Evolutionary conservation across 495 filamentous ascomycete genomes (phyloP), one percentile per base, ranked within the genome.

Genomic region (Penicillium waksmanii): DNA sequence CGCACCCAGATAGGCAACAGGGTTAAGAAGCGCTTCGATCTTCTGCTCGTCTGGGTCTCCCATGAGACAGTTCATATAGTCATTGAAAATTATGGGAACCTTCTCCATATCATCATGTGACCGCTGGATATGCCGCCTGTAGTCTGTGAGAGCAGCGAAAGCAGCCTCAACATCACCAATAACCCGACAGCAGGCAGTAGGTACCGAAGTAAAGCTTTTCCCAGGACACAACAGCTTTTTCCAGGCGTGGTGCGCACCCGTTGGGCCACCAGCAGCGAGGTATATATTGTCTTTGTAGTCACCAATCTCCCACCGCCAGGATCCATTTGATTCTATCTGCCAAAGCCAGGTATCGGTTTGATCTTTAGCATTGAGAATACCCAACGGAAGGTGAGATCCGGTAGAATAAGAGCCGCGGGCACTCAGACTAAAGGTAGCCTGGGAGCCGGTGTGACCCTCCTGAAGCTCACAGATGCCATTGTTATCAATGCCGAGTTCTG

Each of bases 51-150:
- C 64, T 8, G 66, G 63, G 36, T 71, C 68, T 13, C 68, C 68
- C 66, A 71, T 68, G 8, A 68, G 61, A 34, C 68, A 71, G 46
- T 71, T 71, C 67, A 70, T 70, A 25, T 70, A 70, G 34, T 70
- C 68, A 43, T 68, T 71, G 55, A 71, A 71, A 23, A 71, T 68
- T 25, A 68, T 55, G 0, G 66, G 58, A 5, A 68, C 17, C 12
- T 25, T 27, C n/a, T 58, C 31, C 52, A 66, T 59, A 53, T 66
- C 66, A 0, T 35, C 11, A 15, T 68, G 61, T 55, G 51, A n/a
- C 66, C 64, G 12, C n/a, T 31, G 9, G 12, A n/a, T n/a, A 2
- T 38, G 36, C 3, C 36, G 36, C 1, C 36, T 12, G 12, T 38
- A 38, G 12, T 38, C 12, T 2, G 36, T 38, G 12, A 38, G 36